Base-by-base conservation (phyloP, 2,329 filamentous ascomycete species). In the Bipolaris zeicola region DNA sequence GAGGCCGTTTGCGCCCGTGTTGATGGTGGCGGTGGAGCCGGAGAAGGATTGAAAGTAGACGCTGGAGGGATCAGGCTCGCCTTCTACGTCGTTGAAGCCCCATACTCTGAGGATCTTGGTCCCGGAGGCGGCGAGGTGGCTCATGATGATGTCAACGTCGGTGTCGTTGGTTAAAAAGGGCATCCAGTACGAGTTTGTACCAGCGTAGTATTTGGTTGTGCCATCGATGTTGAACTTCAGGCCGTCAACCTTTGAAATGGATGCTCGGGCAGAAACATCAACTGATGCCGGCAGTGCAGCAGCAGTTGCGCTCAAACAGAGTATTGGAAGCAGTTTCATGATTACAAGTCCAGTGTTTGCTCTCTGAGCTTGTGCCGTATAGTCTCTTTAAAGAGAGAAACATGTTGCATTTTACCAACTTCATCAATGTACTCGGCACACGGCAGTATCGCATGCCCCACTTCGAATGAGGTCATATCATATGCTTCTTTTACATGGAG, bases 71-170 rank as follows among this genome's bases (percentile, higher is more conserved):
- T 74, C 69, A 4, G 77, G 76, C 10, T 77, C 58, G 3, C 61
- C 60, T 42, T 79, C 82, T 13, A 85, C 82, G 61, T 87, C 84
- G 73, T 86, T 86, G 77, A 88, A 88, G 3, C 85, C 84, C 85
- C 85, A 87, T 45, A 87, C 78, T 14, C 86, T 80, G 33, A 87
- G 76, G 57, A 87, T 82, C 68, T 84, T 85, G 57, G 83, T 80
- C 0, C 84, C 83, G 2, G 83, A 81, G 31, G 73, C 61, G 47
- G 76, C 67, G 14, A 87, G 68, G 64, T 85, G 79, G 57, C 69
- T 63, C 64, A 78, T 72, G 20, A 75, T 73, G n/a, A 76, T 72
- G 63, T 87, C 83, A 13, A 87, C 79, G 66, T 88, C 84, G 6
- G 73, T 77, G 58, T 84, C 78, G 53, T 82, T 81, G 63, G 77